phyloP scores from a whole-genome alignment of 345 rosid species.

The Aurinia saxatilis region DNA sequence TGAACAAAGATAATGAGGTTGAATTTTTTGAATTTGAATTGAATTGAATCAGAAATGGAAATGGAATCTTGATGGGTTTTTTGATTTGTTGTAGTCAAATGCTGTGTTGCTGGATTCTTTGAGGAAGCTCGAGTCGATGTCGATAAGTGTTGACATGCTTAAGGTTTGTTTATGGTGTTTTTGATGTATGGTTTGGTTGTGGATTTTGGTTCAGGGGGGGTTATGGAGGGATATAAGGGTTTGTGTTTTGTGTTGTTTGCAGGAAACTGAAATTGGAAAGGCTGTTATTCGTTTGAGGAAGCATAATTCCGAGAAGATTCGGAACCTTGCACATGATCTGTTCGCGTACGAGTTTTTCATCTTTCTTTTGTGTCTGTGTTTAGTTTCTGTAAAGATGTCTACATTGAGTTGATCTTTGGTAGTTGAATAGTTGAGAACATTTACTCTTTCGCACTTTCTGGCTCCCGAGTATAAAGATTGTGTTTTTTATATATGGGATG shows the following conservation, averaged over 20 bases:
- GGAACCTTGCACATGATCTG: conserved; percentile 51
- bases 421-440: not conserved
- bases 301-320: conserved; percentile 52
- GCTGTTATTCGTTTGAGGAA: conserved; percentile 65
- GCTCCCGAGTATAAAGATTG: conserved; percentile 3
- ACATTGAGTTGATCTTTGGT: conserved; percentile 11
- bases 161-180: conserved; percentile 60
- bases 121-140: conserved; percentile 71
- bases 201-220: too few relatives aligned
- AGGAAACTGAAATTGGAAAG: conserved; percentile 87
- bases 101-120: conserved; percentile 55
- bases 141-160: conserved; percentile 49
- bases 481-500: conserved; percentile 19
- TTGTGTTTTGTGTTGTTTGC: conserved; percentile 25
- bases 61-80: too few relatives aligned
- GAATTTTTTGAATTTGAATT: not conserved
- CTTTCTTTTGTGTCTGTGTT: not conserved
- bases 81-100: conserved; percentile 34
- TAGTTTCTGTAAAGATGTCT: too few relatives aligned
- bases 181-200: not conserved
- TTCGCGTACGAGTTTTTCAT: conserved; percentile 43
- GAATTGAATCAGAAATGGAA: too few relatives aligned
- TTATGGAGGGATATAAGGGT: too few relatives aligned
- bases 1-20: conserved; percentile 53
- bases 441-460: conserved; percentile 5